phyloP scores from a whole-genome alignment of 129 eudicot genomes.

The Centrapalus pauciflorus region DNA sequence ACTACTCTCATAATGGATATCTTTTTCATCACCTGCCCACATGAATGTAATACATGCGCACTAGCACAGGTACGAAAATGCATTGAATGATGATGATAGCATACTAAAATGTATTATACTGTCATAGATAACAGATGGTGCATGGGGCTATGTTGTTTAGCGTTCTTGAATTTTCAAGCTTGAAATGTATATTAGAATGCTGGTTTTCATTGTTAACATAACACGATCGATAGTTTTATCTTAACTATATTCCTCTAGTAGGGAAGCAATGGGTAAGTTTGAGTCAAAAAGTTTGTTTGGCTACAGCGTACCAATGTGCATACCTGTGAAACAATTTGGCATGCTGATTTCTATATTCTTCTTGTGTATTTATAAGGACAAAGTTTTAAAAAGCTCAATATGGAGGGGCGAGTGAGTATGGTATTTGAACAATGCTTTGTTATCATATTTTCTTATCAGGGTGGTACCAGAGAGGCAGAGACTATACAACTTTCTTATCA shows the following conservation, averaged over 20 bases:
- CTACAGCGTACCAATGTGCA: background rate
- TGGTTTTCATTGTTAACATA: background rate
- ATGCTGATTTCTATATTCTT: too few relatives aligned
- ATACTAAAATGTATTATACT: background rate
- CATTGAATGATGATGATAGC: background rate
- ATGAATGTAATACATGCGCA: background rate
- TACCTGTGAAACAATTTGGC: background rate
- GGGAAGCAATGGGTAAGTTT: background rate
- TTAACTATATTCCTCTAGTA: background rate
- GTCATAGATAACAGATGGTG: too few relatives aligned
- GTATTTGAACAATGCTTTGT: background rate
- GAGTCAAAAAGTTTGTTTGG: background rate
- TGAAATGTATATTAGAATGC: background rate
- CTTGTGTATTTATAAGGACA: too few relatives aligned
- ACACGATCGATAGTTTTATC: background rate
- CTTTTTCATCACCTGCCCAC: background rate
- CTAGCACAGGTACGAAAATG: background rate
- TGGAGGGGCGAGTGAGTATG: too few relatives aligned
- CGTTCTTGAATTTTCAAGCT: background rate
- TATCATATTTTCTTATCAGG: conserved; percentile 13
- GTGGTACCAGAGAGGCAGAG: conserved; percentile 7
- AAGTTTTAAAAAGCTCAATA: too few relatives aligned
- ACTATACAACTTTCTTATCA: conserved; percentile 13
- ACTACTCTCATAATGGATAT: background rate
- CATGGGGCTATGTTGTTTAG: background rate